Base-by-base conservation (phyloP, 192 early-diverging fungal genomes). In the Mycoemilia scoparia region DNA sequence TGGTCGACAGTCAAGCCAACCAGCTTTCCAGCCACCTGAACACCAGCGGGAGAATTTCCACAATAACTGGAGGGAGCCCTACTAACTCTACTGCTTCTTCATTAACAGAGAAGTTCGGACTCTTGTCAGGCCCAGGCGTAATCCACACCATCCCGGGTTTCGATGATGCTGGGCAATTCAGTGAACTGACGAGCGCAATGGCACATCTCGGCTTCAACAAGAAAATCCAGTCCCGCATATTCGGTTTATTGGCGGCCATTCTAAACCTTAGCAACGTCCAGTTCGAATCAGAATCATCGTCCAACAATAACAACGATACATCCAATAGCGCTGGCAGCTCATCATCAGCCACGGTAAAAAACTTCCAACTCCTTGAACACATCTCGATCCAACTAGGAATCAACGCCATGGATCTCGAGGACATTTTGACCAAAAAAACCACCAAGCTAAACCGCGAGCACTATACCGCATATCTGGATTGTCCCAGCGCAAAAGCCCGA, bases 311-410 rank as follows among this genome's bases (percentile, higher is more conserved):
- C 25, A 73, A 72, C 45, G 73, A 76, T 14, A 71, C 77, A 10
- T 57, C 60, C 2, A 69, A 76, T 26, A 63, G 67, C 21, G 71
- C 73, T 36, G 66, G 70, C 27, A 62, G 71, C 2, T 69, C 84
- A 42, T 87, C 90, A 36, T 73, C 83, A 13, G 81, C 79, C 16
- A 45, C 60, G 9, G 72, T 97, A 25, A 78, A 74, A 38, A 95
- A 95, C 56, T 62, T 43, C 15, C 79, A 95, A 4, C 51, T 68
- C 13, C 59, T 83, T 38, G 77, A 85, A 28, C 53, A 79, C 27
- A 81, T 77, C 25, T 78, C 90, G 25, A 71, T 76, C 25, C 64
- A 90, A n/a, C 66, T 97, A 3, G 87, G 84, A 14, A 74, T 97
- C 1, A 70, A 73, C n/a, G 57, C 82, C 14, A 62, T 60, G 23